Percentiles rank a stretch among this genome's conserved stretches.
Evolutionary conservation across 2,329 filamentous ascomycete species (phyloP).

Genomic region (Hymenoscyphus infarciens): DNA sequence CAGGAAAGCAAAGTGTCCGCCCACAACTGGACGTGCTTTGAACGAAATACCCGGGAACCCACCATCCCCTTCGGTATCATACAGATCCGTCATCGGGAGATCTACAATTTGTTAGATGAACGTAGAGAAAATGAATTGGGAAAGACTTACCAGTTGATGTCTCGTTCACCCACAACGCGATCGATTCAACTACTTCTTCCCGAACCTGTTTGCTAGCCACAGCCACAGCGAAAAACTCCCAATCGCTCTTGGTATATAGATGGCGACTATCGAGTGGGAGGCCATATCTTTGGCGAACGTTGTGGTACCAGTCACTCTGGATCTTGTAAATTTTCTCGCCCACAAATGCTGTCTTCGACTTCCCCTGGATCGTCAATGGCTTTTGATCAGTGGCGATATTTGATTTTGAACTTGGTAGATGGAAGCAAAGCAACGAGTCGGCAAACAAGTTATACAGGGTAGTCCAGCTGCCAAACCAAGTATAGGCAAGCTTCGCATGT

Average conservation of each 20-base stretch:
- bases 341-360: slow-evolving; percentile 55
- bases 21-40: slow-evolving; percentile 78
- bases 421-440: slow-evolving; percentile 75
- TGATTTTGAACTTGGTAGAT: slow-evolving; percentile 42
- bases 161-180: slow-evolving; percentile 81
- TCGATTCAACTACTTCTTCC: slow-evolving; percentile 66
- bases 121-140: neutral
- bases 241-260: slow-evolving; percentile 84
- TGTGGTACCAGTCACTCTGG: slow-evolving; percentile 77
- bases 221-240: slow-evolving; percentile 85
- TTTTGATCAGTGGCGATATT: slow-evolving; percentile 26
- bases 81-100: slow-evolving; percentile 75
- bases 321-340: slow-evolving; percentile 72
- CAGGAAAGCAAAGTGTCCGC: slow-evolving; percentile 81
- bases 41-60: slow-evolving; percentile 72
- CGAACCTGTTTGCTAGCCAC: slow-evolving; percentile 67
- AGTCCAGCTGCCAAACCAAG: slow-evolving; percentile 73
- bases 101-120: slow-evolving; percentile 42
- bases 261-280: slow-evolving; percentile 79
- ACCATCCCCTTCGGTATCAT: slow-evolving; percentile 74
- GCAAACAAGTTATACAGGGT: slow-evolving; percentile 70
- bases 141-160: slow-evolving; percentile 57
- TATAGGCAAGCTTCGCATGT: slow-evolving; percentile 67
- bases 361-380: slow-evolving; percentile 20
- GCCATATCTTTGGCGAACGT: slow-evolving; percentile 77